These are phyloP conservation scores for Monascus purpureus DNA, from an alignment of 495 filamentous ascomycete genomes.

Conservation along the genomic window DNA sequence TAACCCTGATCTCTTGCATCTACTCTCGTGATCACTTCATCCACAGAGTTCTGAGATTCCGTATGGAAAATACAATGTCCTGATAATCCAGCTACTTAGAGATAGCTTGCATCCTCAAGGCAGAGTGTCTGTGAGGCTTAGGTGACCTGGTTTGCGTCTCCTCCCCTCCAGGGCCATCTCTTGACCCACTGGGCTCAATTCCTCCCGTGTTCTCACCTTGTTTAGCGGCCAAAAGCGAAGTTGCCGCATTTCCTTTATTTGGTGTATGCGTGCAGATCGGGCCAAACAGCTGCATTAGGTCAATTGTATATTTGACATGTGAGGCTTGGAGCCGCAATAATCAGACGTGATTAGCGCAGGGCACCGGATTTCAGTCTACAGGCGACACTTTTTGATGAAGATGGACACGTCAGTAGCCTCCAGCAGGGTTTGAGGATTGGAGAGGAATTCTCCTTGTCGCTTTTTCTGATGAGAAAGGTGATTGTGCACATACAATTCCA, in stretches of 20 bases:
- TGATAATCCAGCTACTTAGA: no score
- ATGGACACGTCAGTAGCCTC: slow-evolving; percentile 3
- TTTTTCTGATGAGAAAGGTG: slow-evolving; percentile 1
- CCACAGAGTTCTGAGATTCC: no score
- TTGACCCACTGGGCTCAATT: slow-evolving; percentile 3
- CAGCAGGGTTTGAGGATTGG: slow-evolving; percentile 1
- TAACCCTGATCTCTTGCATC: no score
- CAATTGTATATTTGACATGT: slow-evolving; percentile 1
- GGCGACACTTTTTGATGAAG: slow-evolving; percentile 1
- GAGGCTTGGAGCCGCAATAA: slow-evolving; percentile 2
- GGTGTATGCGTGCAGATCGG: slow-evolving; percentile 1
- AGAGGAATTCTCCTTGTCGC: slow-evolving; percentile 1
- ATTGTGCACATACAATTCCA: no score
- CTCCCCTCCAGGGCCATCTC: slow-evolving; percentile 1
- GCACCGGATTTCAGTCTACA: slow-evolving; percentile 1
- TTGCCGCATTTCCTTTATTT: slow-evolving; percentile 1
- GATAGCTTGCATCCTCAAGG: no score
- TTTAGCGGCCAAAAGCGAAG: slow-evolving; percentile 1
- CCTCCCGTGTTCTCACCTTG: slow-evolving; percentile 1
- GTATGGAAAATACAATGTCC: no score
- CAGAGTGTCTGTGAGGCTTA: slow-evolving; percentile 1
- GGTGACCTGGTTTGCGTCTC: background rate
- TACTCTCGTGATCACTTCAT: no score
- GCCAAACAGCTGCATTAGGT: slow-evolving; percentile 2
- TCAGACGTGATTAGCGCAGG: slow-evolving; percentile 1